A percentile compares a stretch with the other conserved stretches of the same genome.
Evolutionary conservation across 108 stramenopile species (phyloP).

Genomic region (Skeletonema menzelii): DNA sequence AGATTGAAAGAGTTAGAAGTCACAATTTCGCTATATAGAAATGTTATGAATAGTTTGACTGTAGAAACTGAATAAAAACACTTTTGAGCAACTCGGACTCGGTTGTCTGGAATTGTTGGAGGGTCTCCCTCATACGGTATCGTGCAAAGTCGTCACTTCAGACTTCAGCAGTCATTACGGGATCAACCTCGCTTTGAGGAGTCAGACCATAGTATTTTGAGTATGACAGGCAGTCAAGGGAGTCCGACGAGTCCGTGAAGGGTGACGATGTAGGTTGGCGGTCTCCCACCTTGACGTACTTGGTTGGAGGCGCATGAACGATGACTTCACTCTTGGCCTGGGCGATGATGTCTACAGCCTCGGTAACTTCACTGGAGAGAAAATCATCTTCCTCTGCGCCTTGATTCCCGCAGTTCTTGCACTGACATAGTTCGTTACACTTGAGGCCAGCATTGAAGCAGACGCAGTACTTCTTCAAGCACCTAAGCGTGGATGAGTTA

Average conservation of each 20-base stretch:
- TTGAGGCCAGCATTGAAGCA: conserved; percentile 43
- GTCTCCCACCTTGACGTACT: not conserved
- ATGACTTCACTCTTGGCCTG: not conserved
- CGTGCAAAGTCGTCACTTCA: too few relatives aligned
- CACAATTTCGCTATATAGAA: too few relatives aligned
- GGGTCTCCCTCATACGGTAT: too few relatives aligned
- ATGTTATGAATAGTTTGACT: too few relatives aligned
- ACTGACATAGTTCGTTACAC: conserved; percentile 49
- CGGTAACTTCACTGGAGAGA: not conserved
- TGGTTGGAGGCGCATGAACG: not conserved
- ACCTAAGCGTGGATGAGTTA: conserved; percentile 33
- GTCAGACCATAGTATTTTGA: too few relatives aligned
- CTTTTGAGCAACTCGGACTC: too few relatives aligned
- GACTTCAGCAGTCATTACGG: too few relatives aligned
- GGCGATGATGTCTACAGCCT: not conserved
- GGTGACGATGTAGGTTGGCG: not conserved
- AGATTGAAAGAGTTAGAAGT: too few relatives aligned
- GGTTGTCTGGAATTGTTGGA: too few relatives aligned
- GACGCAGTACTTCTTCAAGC: conserved; percentile 72
- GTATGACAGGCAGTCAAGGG: not conserved
- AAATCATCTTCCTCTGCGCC: not conserved
- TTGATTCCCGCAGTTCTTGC: conserved; percentile 42
- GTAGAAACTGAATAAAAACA: too few relatives aligned
- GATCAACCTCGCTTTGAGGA: too few relatives aligned
- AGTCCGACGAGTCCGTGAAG: not conserved